A percentile compares a stretch with the other conserved stretches of the same genome.
Conservation (phyloP, 1,284 basidiomycete genomes). For the Trichosporon asahii region DNA sequence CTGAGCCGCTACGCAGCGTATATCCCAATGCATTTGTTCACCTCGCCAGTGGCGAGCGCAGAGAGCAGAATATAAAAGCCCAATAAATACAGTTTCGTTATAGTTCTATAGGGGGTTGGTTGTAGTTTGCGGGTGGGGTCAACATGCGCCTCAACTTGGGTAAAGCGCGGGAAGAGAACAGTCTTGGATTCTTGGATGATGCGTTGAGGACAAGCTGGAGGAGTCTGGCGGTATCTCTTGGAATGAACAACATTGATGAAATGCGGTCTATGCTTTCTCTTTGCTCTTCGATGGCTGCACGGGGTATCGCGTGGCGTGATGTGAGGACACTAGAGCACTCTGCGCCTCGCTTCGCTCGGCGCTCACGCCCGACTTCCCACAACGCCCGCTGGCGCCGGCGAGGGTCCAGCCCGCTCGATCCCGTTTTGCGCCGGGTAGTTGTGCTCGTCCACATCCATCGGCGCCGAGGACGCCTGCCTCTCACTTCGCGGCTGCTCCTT, state of each 20-base stretch:
- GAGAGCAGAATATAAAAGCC: neutral
- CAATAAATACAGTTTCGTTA: constrained; percentile 2
- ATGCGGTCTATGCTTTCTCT: neutral
- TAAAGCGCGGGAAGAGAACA: neutral
- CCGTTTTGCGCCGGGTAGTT: neutral
- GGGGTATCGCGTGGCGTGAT: no score
- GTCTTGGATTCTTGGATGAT: neutral
- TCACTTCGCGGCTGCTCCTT: neutral
- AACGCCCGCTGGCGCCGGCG: neutral
- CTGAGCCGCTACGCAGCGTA: neutral
- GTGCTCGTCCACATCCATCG: constrained; percentile 17
- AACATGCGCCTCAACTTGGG: no score
- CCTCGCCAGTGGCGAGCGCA: neutral
- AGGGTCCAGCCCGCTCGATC: neutral
- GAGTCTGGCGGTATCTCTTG: neutral
- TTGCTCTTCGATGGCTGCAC: neutral
- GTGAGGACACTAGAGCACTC: neutral
- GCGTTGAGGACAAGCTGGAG: no score
- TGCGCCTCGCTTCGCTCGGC: neutral
- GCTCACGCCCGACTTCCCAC: neutral
- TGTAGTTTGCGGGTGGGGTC: neutral
- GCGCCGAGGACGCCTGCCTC: neutral
- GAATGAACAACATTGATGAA: neutral
- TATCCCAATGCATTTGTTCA: neutral
- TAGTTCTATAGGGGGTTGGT: neutral